A percentile compares a stretch with the other conserved stretches of the same genome.
phyloP scores from a whole-genome alignment of 441 rosid genomes.

The Daphne laureola region DNA sequence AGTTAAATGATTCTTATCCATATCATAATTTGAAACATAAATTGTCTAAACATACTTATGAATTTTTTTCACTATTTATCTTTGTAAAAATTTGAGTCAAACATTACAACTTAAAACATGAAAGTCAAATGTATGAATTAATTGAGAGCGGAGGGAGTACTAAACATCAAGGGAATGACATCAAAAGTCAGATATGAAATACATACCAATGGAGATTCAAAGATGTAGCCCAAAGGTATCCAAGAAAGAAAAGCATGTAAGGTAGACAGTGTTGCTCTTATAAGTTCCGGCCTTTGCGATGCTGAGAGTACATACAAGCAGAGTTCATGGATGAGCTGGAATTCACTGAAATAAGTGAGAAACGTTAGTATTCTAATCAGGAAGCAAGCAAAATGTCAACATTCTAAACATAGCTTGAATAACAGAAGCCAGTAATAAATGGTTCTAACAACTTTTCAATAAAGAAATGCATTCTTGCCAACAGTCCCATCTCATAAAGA shows the following conservation, averaged over 20 bases:
- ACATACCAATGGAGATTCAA: conserved; percentile 94
- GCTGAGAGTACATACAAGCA: conserved; percentile 97
- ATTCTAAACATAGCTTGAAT: conserved; percentile 3
- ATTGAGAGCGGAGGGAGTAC: too few relatives aligned
- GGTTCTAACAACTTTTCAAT: neutral
- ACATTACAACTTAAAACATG: too few relatives aligned
- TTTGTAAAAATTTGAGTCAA: too few relatives aligned
- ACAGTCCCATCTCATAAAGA: too few relatives aligned
- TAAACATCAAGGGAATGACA: conserved; percentile 6
- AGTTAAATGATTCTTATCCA: too few relatives aligned
- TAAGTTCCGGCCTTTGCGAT: conserved; percentile 94
- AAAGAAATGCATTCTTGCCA: neutral
- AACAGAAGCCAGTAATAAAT: neutral
- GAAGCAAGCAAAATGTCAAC: neutral
- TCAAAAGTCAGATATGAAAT: neutral
- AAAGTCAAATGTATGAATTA: too few relatives aligned
- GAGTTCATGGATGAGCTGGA: conserved; percentile 97
- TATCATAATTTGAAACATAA: too few relatives aligned
- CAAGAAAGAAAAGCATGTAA: conserved; percentile 99
- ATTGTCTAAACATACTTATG: too few relatives aligned
- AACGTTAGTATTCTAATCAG: conserved; percentile 11
- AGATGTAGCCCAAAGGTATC: conserved; percentile 99
- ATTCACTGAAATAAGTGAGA: conserved; percentile 68
- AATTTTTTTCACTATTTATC: too few relatives aligned
- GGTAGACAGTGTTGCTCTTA: conserved; percentile 90